Base-by-base conservation (phyloP, 768 basidiomycete genomes). In the Hygrophoropsis aurantiaca region DNA sequence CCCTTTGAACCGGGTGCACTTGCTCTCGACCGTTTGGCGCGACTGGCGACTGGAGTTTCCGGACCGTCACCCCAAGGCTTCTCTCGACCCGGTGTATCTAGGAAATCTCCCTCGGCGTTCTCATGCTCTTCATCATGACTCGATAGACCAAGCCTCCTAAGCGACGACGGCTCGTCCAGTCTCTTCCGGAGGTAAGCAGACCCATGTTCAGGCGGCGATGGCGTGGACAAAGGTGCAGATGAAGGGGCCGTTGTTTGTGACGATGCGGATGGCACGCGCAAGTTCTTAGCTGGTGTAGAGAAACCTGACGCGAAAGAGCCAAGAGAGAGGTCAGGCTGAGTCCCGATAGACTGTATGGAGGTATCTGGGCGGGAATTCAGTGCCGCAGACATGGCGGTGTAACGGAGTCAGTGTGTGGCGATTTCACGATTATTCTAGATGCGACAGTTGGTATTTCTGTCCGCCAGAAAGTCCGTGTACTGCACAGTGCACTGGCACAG, bases 241-340 rank as follows among this genome's bases (percentile, higher is more conserved):
- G 79, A 81, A 10, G 68, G 68, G 0, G 76, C 78, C 0, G 82
- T 80, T 4, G 74, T 75, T 33, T 70, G 70, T 3, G 78, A 79
- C 0, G 79, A 75, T 5, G 72, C 40, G 0, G 82, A 82, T 3
- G 78, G 75, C 5, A 74, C 64, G 10, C 79, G 73, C 25, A 71
- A 58, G 41, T 56, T 62, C 52, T 74, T 59, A 1, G 69, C 74
- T 19, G 80, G 81, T 1, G 79, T 81, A 1, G 79, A 78, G 54
- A 81, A 74, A 7, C 70, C 75, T 7, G 78, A 78, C 21, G 66
- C 67, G 11, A 83, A 62, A 8, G 82, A 81, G 23, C 77, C 78
- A 1, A 85, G 69, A 7, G 84, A 83, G 26, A 85, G 64, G 55
- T 85, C 84, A n/a, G 77, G 79, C 32, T 79, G 68, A 2, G 69